A percentile compares a stretch with the other conserved stretches of the same genome.
Conservation (phyloP, 352 stramenopile species). For the Pythium folliculosum region DNA sequence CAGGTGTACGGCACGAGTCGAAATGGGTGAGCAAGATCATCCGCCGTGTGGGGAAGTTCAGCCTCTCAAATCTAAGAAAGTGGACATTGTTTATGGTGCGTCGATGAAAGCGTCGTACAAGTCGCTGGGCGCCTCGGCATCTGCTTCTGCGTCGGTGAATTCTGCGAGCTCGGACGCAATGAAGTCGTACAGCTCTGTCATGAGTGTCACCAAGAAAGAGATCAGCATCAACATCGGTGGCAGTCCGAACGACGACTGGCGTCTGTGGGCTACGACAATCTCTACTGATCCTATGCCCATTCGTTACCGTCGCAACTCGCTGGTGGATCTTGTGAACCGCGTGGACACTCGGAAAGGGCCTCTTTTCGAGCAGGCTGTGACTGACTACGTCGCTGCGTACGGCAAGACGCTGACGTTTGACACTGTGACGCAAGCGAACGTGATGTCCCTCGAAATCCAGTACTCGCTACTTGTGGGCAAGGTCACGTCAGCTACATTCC, state of each 20-base stretch:
- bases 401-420: slow-evolving; percentile 32
- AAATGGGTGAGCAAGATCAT: slow-evolving; percentile 39
- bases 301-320: slow-evolving; percentile 29
- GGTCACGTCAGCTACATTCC: slow-evolving; percentile 32
- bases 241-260: slow-evolving; percentile 35
- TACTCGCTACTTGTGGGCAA: slow-evolving; percentile 33
- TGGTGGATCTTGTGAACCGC: slow-evolving; percentile 28
- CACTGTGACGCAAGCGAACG: slow-evolving; percentile 16
- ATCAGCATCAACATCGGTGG: slow-evolving; percentile 38
- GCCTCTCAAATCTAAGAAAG: slow-evolving; percentile 32
- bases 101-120: slow-evolving; percentile 41
- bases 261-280: slow-evolving; percentile 29
- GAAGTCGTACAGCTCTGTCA: slow-evolving; percentile 30
- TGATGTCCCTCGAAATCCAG: slow-evolving; percentile 29
- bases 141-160: slow-evolving; percentile 25
- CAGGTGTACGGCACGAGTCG: slow-evolving; percentile 32
- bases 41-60: slow-evolving; percentile 31
- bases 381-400: slow-evolving; percentile 34
- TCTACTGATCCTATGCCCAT: slow-evolving; percentile 31
- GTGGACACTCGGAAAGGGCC: slow-evolving; percentile 21
- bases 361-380: slow-evolving; percentile 29
- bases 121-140: slow-evolving; percentile 19
- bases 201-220: slow-evolving; percentile 35
- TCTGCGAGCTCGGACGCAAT: slow-evolving; percentile 15
- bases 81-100: slow-evolving; percentile 32